phyloP scores from a whole-genome alignment of 371 early-diverging fungal species.

The Syncephalastrum sp. region DNA sequence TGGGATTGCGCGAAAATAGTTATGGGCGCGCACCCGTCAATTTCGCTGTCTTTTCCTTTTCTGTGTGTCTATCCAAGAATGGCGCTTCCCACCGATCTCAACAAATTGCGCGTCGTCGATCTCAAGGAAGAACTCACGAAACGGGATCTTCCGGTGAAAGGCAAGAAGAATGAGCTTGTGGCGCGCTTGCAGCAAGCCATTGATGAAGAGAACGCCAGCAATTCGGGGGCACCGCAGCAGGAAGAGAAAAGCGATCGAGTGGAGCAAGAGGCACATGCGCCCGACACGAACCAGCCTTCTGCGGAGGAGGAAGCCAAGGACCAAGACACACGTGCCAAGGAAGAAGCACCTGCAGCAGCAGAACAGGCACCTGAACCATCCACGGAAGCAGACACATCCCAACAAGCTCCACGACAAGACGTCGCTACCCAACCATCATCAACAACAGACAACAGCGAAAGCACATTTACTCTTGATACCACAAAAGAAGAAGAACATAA shows the following conservation, averaged over 20 bases:
- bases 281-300: background rate
- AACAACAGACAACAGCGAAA: no score
- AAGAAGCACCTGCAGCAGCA: background rate
- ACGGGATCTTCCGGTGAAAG: constrained; percentile 62
- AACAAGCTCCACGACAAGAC: no score
- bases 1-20: no score
- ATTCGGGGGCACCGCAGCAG: constrained; percentile 7
- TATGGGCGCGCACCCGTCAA: no score
- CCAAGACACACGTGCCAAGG: constrained; percentile 10
- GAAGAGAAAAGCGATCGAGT: constrained; percentile 8
- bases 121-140: constrained; percentile 61
- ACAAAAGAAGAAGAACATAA: constrained; percentile 12
- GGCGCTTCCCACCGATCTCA: constrained; percentile 15
- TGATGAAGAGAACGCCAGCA: constrained; percentile 21
- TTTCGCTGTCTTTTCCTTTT: no score
- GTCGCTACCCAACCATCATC: no score
- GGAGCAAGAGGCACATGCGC: constrained; percentile 10
- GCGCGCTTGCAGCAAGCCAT: constrained; percentile 63
- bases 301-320: constrained; percentile 2
- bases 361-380: background rate
- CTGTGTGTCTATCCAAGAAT: no score
- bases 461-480: no score
- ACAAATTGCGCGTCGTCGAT: constrained; percentile 58
- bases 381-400: no score
- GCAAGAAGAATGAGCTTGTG: constrained; percentile 73